Evolutionary conservation across 192 early-diverging fungal species (phyloP).

Genomic region (Podochytrium sp.): DNA sequence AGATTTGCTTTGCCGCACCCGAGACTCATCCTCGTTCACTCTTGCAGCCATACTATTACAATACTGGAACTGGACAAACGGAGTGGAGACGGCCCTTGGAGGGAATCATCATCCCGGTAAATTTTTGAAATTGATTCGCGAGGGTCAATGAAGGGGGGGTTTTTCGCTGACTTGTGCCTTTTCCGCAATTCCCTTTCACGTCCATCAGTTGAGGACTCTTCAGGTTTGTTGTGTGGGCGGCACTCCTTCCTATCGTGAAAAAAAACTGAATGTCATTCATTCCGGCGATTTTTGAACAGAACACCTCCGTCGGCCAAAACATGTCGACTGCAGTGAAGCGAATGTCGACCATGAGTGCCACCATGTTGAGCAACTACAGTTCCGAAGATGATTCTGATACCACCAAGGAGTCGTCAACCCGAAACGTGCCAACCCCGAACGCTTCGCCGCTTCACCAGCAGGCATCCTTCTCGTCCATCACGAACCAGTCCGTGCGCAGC

Average conservation of each 20-base stretch:
- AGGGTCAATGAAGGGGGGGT: too few relatives aligned
- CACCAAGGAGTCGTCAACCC: neutral
- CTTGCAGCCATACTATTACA: slow-evolving; percentile 95
- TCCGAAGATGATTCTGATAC: slow-evolving; percentile 13
- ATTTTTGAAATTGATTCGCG: neutral
- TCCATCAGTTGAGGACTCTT: slow-evolving; percentile 42
- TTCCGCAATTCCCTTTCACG: neutral
- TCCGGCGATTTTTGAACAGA: slow-evolving; percentile 29
- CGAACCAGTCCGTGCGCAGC: neutral
- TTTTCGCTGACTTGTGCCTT: too few relatives aligned
- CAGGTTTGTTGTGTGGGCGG: slow-evolving; percentile 37
- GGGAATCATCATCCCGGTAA: slow-evolving; percentile 77
- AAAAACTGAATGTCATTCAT: neutral
- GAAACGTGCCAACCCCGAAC: neutral
- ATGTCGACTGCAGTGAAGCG: slow-evolving; percentile 63
- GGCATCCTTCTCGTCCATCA: neutral
- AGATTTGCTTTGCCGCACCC: neutral
- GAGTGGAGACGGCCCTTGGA: slow-evolving; percentile 83
- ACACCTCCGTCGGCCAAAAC: slow-evolving; percentile 79
- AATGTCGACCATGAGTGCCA: slow-evolving; percentile 27
- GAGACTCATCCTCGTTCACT: neutral
- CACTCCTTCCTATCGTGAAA: neutral
- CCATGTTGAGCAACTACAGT: neutral
- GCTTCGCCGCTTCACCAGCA: neutral
- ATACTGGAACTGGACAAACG: slow-evolving; percentile 81